Percentiles rank a stretch among this genome's conserved stretches.
Conservation (phyloP, 495 filamentous ascomycete genomes). For the Chaetomium cochliodes region DNA sequence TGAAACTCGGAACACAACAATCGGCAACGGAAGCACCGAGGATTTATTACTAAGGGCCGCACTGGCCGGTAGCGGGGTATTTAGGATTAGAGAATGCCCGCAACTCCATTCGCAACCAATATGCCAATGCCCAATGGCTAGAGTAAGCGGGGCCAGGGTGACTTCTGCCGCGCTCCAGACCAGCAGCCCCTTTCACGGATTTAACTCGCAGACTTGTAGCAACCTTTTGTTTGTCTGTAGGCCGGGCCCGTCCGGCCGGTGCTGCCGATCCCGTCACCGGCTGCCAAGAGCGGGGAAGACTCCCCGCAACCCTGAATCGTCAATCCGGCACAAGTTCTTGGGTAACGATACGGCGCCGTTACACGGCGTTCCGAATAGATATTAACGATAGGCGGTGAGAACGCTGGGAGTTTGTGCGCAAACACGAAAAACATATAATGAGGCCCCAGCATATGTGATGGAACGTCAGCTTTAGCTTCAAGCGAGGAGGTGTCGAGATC, state of each 20-base stretch:
- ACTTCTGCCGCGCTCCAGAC: conserved; percentile 3
- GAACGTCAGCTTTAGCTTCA: no score
- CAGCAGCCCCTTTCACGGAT: neutral
- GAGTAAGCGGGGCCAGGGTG: neutral
- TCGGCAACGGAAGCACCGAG: neutral
- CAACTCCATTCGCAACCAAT: neutral
- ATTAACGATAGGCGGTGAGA: neutral
- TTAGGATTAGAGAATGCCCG: conserved; percentile 3
- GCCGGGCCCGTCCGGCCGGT: conserved; percentile 3
- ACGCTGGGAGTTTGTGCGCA: no score
- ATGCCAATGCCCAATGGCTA: no score
- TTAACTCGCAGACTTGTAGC: neutral
- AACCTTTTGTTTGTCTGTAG: neutral
- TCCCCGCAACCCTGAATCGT: conserved; percentile 4
- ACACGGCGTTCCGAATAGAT: neutral
- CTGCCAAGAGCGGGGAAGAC: conserved; percentile 13
- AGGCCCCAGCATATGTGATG: no score
- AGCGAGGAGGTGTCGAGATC: no score
- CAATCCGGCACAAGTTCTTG: neutral
- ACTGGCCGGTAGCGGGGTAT: neutral
- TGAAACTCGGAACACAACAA: neutral
- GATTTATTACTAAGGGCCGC: neutral
- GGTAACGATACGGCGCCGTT: neutral
- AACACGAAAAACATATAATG: no score
- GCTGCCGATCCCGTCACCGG: conserved; percentile 5